Percentiles rank a stretch among this genome's conserved stretches.
phyloP scores from a whole-genome alignment of 2,329 filamentous ascomycete genomes.

The Cercospora janseana region DNA sequence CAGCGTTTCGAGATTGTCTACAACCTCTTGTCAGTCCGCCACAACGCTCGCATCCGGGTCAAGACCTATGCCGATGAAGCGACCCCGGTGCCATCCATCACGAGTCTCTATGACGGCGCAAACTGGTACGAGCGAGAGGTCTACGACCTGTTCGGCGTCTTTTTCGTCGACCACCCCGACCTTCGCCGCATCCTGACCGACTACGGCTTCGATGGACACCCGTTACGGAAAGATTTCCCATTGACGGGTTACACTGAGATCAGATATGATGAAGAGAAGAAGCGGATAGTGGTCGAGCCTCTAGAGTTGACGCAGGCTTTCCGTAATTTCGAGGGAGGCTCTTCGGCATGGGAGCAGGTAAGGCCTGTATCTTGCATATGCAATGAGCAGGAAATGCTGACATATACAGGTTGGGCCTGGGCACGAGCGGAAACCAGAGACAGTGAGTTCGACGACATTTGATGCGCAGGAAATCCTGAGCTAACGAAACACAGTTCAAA shows the following conservation, averaged over 20 bases:
- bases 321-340: slow-evolving; percentile 88
- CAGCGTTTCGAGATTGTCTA: slow-evolving; percentile 98
- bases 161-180: slow-evolving; percentile 94
- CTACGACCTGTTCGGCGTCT: slow-evolving; percentile 95
- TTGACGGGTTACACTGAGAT: slow-evolving; percentile 98
- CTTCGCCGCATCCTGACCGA: slow-evolving; percentile 98
- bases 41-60: slow-evolving; percentile 94
- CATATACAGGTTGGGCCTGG: slow-evolving; percentile 63
- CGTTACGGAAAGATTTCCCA: slow-evolving; percentile 95
- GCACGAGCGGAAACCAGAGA: slow-evolving; percentile 73
- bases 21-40: slow-evolving; percentile 90
- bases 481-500: slow-evolving; percentile 65
- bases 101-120: slow-evolving; percentile 83
- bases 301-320: slow-evolving; percentile 97
- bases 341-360: slow-evolving; percentile 34
- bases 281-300: slow-evolving; percentile 96
- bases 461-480: background rate
- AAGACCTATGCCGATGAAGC: slow-evolving; percentile 99
- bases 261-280: slow-evolving; percentile 98
- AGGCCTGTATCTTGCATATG: background rate
- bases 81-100: slow-evolving; percentile 86
- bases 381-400: background rate
- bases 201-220: slow-evolving; percentile 98
- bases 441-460: slow-evolving; percentile 39
- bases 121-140: slow-evolving; percentile 99